Base-by-base conservation (phyloP, 1,284 basidiomycete species). In the Marasmius sp. region DNA sequence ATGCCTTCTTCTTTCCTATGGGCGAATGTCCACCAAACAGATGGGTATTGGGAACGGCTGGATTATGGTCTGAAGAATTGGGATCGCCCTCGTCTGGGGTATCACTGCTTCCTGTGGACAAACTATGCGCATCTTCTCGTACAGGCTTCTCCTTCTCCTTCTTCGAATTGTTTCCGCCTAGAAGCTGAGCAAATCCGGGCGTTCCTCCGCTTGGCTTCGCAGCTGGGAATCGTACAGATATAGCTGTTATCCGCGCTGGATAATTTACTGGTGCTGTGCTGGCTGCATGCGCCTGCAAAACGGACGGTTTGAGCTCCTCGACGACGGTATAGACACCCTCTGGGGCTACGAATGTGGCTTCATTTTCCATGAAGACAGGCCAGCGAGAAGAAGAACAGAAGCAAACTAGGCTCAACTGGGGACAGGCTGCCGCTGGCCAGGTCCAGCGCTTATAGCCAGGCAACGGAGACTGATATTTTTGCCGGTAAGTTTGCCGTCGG, bases 271-370 rank as follows among this genome's bases (percentile, higher is more conserved):
- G 77, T 33, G 84, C 77, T 22, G 81, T 76, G 61, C 74, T 79
- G 65, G 79, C 77, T 33, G 82, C 76, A 60, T 83, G 72, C 34
- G 80, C 76, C 58, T 83, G 80, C 51, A 81, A 66, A 43, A 77
- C 69, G 51, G 81, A 77, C 0, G 89, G 86, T 72, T 88, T 92
- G 79, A 91, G 87, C 70, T 93, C 91, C 69, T 93, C 92, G n/a
- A 87, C 90, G 70, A 92, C 83, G 20, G 90, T 87, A 77, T 94
- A 94, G 59, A 93, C 90, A 68, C 92, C 92, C 74, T 94, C 92
- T 61, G 92, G 92, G 39, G 92, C 92, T 61, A 92, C 87, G 75
- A 94, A 93, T 20, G 89, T 89, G 61, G 83, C 82, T 59, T 91
- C 91, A 81, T 84, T 90, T 79, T 92, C 90, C 88, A 92, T 92